These are phyloP conservation scores for Xylaria palmicola DNA, from an alignment of 495 filamentous ascomycete species.

Conservation along the genomic window DNA sequence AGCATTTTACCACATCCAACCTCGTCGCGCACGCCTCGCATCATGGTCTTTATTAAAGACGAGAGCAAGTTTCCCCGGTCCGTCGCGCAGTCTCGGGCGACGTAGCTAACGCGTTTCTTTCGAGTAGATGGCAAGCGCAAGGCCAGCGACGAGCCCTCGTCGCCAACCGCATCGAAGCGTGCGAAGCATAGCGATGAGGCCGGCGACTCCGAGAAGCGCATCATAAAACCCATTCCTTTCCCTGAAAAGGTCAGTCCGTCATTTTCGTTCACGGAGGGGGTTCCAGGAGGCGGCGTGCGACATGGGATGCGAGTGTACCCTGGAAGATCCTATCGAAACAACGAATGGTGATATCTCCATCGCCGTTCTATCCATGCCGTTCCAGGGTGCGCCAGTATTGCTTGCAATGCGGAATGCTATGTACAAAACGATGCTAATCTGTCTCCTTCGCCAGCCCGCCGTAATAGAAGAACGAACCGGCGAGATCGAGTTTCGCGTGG, in stretches of 20 bases:
- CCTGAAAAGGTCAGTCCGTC: constrained; percentile 67
- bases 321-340: not conserved
- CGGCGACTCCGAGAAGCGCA: constrained; percentile 54
- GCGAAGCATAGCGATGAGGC: constrained; percentile 57
- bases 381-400: not conserved
- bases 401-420: not conserved
- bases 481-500: constrained; percentile 95
- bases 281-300: not conserved
- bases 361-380: not conserved
- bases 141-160: constrained; percentile 67
- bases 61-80: constrained; percentile 38
- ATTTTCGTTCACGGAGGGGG: not conserved
- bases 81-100: not conserved
- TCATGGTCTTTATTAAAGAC: constrained; percentile 41
- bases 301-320: not conserved
- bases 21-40: too few relatives aligned
- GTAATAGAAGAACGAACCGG: constrained; percentile 92
- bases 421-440: not conserved
- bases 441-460: constrained; percentile 58
- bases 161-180: constrained; percentile 63
- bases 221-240: constrained; percentile 64
- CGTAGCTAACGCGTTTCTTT: constrained; percentile 10
- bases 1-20: too few relatives aligned
- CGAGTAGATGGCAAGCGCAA: constrained; percentile 69
- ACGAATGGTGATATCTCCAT: not conserved